Evolutionary conservation across 1,284 basidiomycete species (phyloP), one percentile per base, ranked within the genome.

Genomic region (Austropuccinia psidii): DNA sequence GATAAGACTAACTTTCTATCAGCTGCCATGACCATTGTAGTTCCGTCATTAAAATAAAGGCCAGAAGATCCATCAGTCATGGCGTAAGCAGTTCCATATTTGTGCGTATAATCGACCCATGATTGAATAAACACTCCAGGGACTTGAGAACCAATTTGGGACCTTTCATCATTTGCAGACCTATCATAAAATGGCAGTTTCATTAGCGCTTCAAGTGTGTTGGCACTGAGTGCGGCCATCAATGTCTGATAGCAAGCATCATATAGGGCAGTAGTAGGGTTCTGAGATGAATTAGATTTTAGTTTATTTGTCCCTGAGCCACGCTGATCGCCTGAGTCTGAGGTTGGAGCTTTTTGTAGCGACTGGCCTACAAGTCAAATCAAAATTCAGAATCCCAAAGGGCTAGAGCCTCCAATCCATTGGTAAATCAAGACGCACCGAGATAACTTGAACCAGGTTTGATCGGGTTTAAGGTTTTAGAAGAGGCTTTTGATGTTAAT

Each of bases 101-200:
- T 96, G 81, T 94, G 92, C 80, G 91, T 94, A 80, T 98, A 97
- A 81, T 98, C 95, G 57, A 98, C 89, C 95, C 95, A 98, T 9
- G 90, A 92, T 1, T 91, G 90, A 77, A 98, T 91, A 82, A 98
- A 98, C 17, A 95, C 89, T 68, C 84, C 85, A 47, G 93, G 90
- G 15, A 87, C 84, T 0, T 85, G 85, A 4, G 45, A 15, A 24
- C 43, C 35, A 15, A 50, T 47, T 31, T 61, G 47, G 19, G 35
- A 45, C 24, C 33, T 3, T n/a, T 70, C 67, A 41, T 43, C 37
- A 7, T 55, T 39, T 17, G 55, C 27, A 15, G 43, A 33, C 6
- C 58, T 45, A 61, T 72, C 27, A 45, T 72, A 72, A 52, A 72
- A 72, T 49, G 69, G 69, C 11, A 72, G 29, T 37, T 41, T 62